phyloP scores from a whole-genome alignment of 2,329 filamentous ascomycete species.

The Fusarium sp. region DNA sequence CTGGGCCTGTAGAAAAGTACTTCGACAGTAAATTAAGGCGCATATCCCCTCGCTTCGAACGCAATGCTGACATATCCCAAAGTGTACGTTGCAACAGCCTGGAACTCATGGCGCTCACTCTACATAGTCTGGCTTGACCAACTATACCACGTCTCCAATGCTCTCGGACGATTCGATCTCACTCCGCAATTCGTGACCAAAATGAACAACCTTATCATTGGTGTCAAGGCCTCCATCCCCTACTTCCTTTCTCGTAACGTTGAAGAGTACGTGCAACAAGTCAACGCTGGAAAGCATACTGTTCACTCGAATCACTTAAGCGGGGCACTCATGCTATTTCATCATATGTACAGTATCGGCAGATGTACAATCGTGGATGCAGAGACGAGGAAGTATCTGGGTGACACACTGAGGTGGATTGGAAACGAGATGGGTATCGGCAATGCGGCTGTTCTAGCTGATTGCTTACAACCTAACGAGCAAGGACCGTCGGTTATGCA shows the following conservation, averaged over 20 bases:
- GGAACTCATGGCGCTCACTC: constrained; percentile 21
- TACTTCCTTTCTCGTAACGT: constrained; percentile 7
- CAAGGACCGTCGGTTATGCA: constrained; percentile 13
- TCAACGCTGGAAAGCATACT: background rate
- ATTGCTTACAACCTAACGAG: background rate
- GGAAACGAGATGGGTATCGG: constrained; percentile 14
- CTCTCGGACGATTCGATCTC: background rate
- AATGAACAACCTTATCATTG: background rate
- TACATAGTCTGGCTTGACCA: constrained; percentile 14
- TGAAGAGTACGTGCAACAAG: background rate
- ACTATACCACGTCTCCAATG: constrained; percentile 3
- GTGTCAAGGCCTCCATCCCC: constrained; percentile 9
- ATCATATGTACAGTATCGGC: constrained; percentile 10
- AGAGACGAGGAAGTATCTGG: background rate
- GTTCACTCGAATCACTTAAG: background rate
- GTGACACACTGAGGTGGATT: constrained; percentile 1
- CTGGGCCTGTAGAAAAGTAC: constrained; percentile 11
- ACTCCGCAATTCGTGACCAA: background rate
- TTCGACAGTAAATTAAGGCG: background rate
- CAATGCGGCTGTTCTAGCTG: background rate
- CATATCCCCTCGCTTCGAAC: rapidly evolving
- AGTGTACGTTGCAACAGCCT: constrained; percentile 16
- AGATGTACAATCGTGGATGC: constrained; percentile 5
- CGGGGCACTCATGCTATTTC: background rate
- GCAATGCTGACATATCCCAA: background rate